Percentiles rank a stretch among this genome's conserved stretches.
Conservation (phyloP, 768 basidiomycete genomes). For the Boletus pseudo-olivaceus region DNA sequence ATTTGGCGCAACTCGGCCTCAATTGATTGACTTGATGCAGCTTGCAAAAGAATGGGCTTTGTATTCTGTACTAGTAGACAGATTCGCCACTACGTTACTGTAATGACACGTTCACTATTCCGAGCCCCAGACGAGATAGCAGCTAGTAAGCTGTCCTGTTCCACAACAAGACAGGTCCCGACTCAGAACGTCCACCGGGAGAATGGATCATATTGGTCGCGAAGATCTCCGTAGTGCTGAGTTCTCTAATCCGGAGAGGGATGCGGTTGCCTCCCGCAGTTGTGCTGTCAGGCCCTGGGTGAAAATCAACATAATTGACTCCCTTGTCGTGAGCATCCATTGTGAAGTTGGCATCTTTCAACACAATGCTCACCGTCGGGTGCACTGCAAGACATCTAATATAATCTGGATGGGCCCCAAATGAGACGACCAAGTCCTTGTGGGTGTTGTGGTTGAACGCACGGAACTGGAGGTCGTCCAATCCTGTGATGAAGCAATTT, state of each 20-base stretch:
- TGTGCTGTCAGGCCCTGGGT: conserved; percentile 87
- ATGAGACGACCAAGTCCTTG: conserved; percentile 89
- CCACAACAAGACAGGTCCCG: no score
- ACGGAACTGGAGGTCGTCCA: conserved; percentile 87
- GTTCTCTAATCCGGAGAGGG: conserved; percentile 77
- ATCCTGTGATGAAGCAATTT: conserved; percentile 94
- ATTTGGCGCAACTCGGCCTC: no score
- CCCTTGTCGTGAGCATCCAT: conserved; percentile 99
- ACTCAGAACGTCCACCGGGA: conserved; percentile 96
- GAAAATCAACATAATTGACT: conserved; percentile 98
- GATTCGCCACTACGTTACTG: no score
- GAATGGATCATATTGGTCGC: conserved; percentile 82
- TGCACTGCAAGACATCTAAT: conserved; percentile 96
- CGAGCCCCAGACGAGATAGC: no score
- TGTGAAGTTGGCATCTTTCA: conserved; percentile 93
- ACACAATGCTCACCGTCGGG: conserved; percentile 84
- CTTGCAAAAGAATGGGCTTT: no score
- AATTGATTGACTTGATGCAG: no score
- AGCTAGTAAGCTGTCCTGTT: no score
- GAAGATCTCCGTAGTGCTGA: conserved; percentile 94
- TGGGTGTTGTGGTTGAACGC: conserved; percentile 99
- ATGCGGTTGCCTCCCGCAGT: conserved; percentile 77
- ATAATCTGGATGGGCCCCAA: conserved; percentile 98
- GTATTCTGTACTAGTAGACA: no score
- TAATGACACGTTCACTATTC: no score